phyloP scores from a whole-genome alignment of 495 filamentous ascomycete species.

The Neurospora sp. region DNA sequence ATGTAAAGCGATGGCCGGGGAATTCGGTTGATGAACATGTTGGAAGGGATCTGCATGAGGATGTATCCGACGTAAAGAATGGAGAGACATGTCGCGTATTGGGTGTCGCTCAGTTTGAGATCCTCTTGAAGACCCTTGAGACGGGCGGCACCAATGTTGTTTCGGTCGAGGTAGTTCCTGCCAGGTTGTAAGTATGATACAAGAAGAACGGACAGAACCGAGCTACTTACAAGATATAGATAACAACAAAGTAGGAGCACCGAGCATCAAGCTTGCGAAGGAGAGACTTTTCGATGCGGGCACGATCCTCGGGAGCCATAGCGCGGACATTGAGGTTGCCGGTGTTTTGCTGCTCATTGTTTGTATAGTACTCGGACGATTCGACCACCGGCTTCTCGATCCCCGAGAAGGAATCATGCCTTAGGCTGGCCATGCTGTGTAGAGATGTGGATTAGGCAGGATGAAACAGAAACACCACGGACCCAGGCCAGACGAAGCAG shows the following conservation, averaged over 20 bases:
- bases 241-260: slow-evolving; percentile 34
- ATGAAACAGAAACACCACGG: background rate
- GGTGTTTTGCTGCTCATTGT: background rate
- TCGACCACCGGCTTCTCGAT: background rate
- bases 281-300: slow-evolving; percentile 27
- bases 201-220: background rate
- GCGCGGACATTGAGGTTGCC: slow-evolving; percentile 2
- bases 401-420: background rate
- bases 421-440: background rate
- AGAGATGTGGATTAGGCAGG: background rate
- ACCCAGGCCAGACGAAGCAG: background rate
- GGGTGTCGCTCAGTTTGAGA: slow-evolving; percentile 25
- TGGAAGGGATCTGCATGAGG: slow-evolving; percentile 39
- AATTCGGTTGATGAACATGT: slow-evolving; percentile 32
- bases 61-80: slow-evolving; percentile 45
- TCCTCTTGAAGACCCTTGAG: slow-evolving; percentile 38
- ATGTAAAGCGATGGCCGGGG: slow-evolving; percentile 33
- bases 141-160: slow-evolving; percentile 40
- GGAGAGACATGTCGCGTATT: slow-evolving; percentile 32
- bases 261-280: slow-evolving; percentile 34
- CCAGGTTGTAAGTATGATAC: background rate
- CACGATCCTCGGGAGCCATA: slow-evolving; percentile 28
- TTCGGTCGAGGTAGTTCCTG: slow-evolving; percentile 62
- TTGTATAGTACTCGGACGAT: background rate
- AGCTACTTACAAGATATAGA: slow-evolving; percentile 48